phyloP scores from a whole-genome alignment of 2,329 filamentous ascomycete genomes.

The Aspergillus glaucus region DNA sequence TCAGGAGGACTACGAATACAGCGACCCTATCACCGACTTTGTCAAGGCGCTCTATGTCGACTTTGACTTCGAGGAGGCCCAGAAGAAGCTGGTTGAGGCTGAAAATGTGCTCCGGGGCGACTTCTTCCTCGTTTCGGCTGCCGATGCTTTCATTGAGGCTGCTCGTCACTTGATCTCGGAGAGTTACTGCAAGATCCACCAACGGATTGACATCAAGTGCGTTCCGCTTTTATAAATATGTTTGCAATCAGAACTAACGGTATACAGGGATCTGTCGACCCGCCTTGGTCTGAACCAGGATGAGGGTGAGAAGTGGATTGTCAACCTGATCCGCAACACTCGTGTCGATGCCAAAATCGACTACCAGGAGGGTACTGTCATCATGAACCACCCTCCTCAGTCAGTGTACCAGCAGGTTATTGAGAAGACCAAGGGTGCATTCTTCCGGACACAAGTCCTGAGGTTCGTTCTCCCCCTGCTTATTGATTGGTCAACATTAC shows the following conservation, averaged over 20 bases:
- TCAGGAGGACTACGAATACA: slow-evolving; percentile 97
- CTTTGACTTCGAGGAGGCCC: slow-evolving; percentile 96
- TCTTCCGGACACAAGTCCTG: slow-evolving; percentile 96
- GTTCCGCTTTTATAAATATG: slow-evolving; percentile 15
- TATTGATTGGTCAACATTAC: slow-evolving; percentile 5
- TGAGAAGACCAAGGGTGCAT: slow-evolving; percentile 96
- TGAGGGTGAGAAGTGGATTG: slow-evolving; percentile 99
- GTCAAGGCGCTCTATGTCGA: slow-evolving; percentile 92
- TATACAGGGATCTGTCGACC: slow-evolving; percentile 68
- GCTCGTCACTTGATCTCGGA: slow-evolving; percentile 96
- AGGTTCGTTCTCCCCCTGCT: slow-evolving; percentile 38
- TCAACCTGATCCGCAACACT: slow-evolving; percentile 97
- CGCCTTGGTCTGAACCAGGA: slow-evolving; percentile 87
- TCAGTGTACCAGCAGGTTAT: slow-evolving; percentile 99
- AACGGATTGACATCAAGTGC: slow-evolving; percentile 90
- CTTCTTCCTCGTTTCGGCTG: slow-evolving; percentile 85
- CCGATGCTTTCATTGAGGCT: slow-evolving; percentile 86
- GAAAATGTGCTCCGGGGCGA: slow-evolving; percentile 88
- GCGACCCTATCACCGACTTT: slow-evolving; percentile 91
- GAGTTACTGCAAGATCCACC: slow-evolving; percentile 99
- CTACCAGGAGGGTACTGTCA: slow-evolving; percentile 95
- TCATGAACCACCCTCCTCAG: slow-evolving; percentile 99
- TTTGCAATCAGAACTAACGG: slow-evolving; percentile 12
- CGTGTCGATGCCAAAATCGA: slow-evolving; percentile 98
- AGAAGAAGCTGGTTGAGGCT: slow-evolving; percentile 76